These are phyloP conservation scores for Starmerella bombi DNA, from an alignment of 805 yeast genomes.

Conservation along the genomic window DNA sequence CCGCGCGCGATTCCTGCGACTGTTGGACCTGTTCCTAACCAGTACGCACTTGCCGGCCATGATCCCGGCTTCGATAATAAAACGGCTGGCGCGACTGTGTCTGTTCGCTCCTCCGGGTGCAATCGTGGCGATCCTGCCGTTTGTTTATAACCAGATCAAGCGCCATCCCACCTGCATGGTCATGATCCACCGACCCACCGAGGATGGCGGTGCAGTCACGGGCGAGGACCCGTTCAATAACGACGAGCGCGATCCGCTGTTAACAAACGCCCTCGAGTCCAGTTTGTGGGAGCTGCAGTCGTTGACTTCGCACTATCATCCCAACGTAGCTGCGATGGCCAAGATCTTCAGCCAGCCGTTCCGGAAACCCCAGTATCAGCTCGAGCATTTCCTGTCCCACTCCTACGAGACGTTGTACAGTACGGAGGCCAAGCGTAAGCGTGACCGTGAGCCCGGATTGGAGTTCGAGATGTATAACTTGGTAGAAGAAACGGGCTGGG, in stretches of 20 bases:
- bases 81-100: slow-evolving; percentile 61
- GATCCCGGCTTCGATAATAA: slow-evolving; percentile 79
- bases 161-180: slow-evolving; percentile 92
- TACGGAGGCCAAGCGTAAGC: slow-evolving; percentile 33
- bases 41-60: slow-evolving; percentile 79
- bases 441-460: slow-evolving; percentile 42
- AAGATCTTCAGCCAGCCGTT: slow-evolving; percentile 77
- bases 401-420: slow-evolving; percentile 54
- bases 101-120: slow-evolving; percentile 79
- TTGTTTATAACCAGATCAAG: slow-evolving; percentile 74
- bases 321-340: slow-evolving; percentile 86
- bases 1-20: slow-evolving; percentile 75
- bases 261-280: slow-evolving; percentile 66
- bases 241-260: slow-evolving; percentile 57
- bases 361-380: slow-evolving; percentile 67
- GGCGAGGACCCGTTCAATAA: slow-evolving; percentile 51
- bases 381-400: slow-evolving; percentile 94
- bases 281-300: slow-evolving; percentile 89
- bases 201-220: background rate
- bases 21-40: slow-evolving; percentile 70
- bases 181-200: slow-evolving; percentile 47
- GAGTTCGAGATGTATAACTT: slow-evolving; percentile 36
- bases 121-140: slow-evolving; percentile 75
- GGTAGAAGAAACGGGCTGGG: slow-evolving; percentile 5
- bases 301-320: slow-evolving; percentile 75